Base-by-base conservation (phyloP, 2,329 filamentous ascomycete species). In the Westerdykella sp. region DNA sequence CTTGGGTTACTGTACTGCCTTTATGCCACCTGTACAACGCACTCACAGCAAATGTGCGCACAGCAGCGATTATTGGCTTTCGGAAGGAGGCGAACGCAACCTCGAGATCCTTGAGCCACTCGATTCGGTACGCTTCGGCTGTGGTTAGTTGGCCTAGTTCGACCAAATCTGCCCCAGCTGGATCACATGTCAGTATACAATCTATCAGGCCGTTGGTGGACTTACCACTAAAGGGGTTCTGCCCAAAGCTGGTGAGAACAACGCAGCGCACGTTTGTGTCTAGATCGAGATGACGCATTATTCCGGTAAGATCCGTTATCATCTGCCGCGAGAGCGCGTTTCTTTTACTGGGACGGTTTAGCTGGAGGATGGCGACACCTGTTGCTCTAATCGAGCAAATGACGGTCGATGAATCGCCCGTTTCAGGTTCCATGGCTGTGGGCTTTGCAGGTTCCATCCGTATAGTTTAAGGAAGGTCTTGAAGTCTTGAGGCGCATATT, bases 81-180 rank as follows among this genome's bases (percentile, higher is more conserved):
- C 91, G 90, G 66, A 96, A 77, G 44, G 78, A 73, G 21, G 83
- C 86, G 14, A 87, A 85, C 32, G 94, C 79, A 46, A 83, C 76
- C 9, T 88, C 94, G 87, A 91, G 95, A 12, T 84, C 83, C 63
- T 94, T 88, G 67, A 97, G 95, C 70, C 96, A 96, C 57, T 90
- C 85, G 53, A 74, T 81, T 28, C 79, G 84, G 72, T 94, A 95
- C 16, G 90, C 91, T 50, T 84, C 75, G 44, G 85, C 79, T 69
- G 96, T 96, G 41, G 84, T 88, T 34, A 96, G 79, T 40, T 85
- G 80, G 12, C 85, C 84, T 87, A 97, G 95, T 71, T 97, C 91
- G 71, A 94, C 95, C 72, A 97, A 95, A 68, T 97, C 91, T 44
- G 91, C 91, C 40, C 91, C 91, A 42, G 91, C 91, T 73, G 48